These are phyloP conservation scores for Chernovozyma sophiae-reginae DNA, from an alignment of 1,139 yeast species.

Conservation along the genomic window DNA sequence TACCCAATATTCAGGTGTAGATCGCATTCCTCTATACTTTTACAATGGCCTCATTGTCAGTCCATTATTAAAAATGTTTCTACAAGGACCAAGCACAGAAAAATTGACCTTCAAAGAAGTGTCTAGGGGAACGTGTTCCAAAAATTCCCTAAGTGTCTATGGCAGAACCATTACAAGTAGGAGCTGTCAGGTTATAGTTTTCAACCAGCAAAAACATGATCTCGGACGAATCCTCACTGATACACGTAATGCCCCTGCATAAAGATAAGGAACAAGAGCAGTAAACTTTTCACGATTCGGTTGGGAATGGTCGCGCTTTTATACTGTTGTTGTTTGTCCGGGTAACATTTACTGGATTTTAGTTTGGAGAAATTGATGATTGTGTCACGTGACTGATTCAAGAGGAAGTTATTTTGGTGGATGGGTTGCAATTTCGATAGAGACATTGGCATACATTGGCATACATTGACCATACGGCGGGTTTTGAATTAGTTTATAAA, in stretches of 20 bases:
- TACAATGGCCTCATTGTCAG: constrained; percentile 24
- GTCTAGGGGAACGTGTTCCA: constrained; percentile 46
- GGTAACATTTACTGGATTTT: no score
- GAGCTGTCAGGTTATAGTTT: constrained; percentile 99
- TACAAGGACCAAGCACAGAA: constrained; percentile 7
- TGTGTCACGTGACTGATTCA: no score
- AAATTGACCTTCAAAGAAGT: constrained; percentile 35
- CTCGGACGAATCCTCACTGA: constrained; percentile 99
- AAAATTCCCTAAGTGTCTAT: constrained; percentile 65
- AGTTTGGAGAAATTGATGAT: no score
- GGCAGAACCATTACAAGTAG: constrained; percentile 52
- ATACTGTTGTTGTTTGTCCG: not conserved
- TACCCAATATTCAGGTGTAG: no score
- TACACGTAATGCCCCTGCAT: constrained; percentile 99
- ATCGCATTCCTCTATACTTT: constrained; percentile 11
- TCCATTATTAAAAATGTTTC: constrained; percentile 1
- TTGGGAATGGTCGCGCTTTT: no score
- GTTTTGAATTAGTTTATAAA: no score
- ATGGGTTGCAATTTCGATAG: no score
- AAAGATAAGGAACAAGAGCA: constrained; percentile 65
- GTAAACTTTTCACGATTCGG: no score
- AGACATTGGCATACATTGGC: no score
- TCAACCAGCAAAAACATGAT: constrained; percentile 99
- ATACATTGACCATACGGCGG: no score
- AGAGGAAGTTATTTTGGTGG: no score